Percentiles rank a stretch among this genome's conserved stretches.
Conservation (phyloP, 2,329 filamentous ascomycete genomes). For the Apiospora saccharicola region DNA sequence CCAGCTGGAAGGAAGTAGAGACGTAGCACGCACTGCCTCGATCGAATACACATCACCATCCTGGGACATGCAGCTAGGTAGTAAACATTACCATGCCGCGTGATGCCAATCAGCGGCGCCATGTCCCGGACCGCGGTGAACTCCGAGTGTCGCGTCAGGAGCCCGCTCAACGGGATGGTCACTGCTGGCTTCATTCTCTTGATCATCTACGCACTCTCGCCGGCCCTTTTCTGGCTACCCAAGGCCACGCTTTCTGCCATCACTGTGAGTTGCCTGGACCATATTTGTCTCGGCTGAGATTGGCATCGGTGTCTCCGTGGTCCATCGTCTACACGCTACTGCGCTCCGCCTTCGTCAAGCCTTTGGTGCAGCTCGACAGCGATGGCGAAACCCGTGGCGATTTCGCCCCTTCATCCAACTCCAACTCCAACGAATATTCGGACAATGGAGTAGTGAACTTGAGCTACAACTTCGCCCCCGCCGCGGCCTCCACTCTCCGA, state of each 20-base stretch:
- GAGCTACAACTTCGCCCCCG: conserved; percentile 31
- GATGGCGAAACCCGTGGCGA: conserved; percentile 43
- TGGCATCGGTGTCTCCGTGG: conserved; percentile 67
- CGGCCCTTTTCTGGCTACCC: conserved; percentile 72
- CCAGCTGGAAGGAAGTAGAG: neutral
- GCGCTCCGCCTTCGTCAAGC: conserved; percentile 59
- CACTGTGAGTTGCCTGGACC: conserved; percentile 57
- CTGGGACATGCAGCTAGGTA: neutral
- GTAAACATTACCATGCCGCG: conserved; percentile 27
- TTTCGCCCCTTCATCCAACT: conserved; percentile 38
- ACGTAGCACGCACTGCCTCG: neutral
- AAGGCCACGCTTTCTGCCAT: conserved; percentile 70
- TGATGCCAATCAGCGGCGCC: conserved; percentile 69
- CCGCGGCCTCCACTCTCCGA: conserved; percentile 37
- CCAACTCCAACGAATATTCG: neutral
- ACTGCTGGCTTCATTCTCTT: conserved; percentile 68
- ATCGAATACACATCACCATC: neutral
- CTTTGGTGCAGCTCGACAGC: conserved; percentile 28
- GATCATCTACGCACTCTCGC: conserved; percentile 67
- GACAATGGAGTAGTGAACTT: neutral
- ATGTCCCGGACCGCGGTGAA: conserved; percentile 75
- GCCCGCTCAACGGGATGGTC: conserved; percentile 66
- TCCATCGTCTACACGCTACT: conserved; percentile 68
- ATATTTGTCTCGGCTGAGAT: conserved; percentile 67
- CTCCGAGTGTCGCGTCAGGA: conserved; percentile 68